Percentiles rank a stretch among this genome's conserved stretches.
phyloP scores from a whole-genome alignment of 2,329 filamentous ascomycete genomes.

The Gremmenia infestans region DNA sequence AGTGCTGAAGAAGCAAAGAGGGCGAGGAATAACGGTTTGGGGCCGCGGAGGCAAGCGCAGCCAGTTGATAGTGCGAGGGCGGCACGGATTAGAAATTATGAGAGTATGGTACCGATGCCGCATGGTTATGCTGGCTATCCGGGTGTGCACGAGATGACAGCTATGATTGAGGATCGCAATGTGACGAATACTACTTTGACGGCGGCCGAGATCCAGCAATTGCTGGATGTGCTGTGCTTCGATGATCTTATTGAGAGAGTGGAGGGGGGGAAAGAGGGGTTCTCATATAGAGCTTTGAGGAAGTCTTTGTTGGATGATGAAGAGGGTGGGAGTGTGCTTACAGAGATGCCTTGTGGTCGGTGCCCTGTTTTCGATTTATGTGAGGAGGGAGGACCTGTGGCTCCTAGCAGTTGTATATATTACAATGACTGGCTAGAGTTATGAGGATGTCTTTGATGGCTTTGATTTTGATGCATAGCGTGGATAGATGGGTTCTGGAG shows the following conservation, averaged over 20 bases:
- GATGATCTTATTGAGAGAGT: conserved; percentile 76
- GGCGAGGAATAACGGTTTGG: conserved; percentile 20
- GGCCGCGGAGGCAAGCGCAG: conserved; percentile 7
- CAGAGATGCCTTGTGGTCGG: conserved; percentile 82
- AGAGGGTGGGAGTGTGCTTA: conserved; percentile 49
- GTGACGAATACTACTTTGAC: conserved; percentile 66
- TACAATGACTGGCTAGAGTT: conserved; percentile 75
- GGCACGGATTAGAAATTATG: conserved; percentile 6
- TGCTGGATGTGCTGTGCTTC: conserved; percentile 83
- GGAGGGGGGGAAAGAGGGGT: conserved; percentile 25
- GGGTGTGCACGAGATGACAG: conserved; percentile 72
- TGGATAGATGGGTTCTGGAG: conserved; percentile 19
- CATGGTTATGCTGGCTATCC: conserved; percentile 73
- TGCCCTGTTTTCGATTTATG: conserved; percentile 94
- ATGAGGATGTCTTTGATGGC: background rate
- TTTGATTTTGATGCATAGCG: conserved; percentile 29
- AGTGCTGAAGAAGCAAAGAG: conserved; percentile 39
- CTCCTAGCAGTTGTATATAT: conserved; percentile 85
- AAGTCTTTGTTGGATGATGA: conserved; percentile 31
- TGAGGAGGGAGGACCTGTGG: conserved; percentile 84
- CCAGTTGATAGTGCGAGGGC: conserved; percentile 15
- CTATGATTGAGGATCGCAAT: conserved; percentile 62
- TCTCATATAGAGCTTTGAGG: conserved; percentile 33
- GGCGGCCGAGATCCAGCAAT: conserved; percentile 74
- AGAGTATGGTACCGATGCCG: conserved; percentile 43